A percentile compares a stretch with the other conserved stretches of the same genome.
Evolutionary conservation across 768 basidiomycete genomes (phyloP).

Genomic region (Lentinula sp.): DNA sequence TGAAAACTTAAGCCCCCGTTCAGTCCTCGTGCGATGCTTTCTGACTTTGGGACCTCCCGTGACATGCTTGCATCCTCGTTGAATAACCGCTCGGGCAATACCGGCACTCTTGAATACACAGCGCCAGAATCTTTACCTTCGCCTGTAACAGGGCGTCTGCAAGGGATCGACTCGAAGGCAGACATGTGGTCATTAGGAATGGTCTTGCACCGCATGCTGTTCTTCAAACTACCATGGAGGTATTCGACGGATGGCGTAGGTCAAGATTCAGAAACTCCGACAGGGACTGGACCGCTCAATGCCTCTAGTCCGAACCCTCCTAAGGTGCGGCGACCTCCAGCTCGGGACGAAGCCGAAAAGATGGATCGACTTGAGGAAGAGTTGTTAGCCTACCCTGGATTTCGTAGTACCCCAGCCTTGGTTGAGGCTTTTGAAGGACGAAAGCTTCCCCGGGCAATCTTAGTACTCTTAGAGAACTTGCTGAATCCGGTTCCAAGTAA

Average conservation of each 20-base stretch:
- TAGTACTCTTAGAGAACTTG: slow-evolving; percentile 69
- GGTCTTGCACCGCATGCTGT: slow-evolving; percentile 90
- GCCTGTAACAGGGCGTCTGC: slow-evolving; percentile 55
- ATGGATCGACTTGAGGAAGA: slow-evolving; percentile 67
- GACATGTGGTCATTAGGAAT: slow-evolving; percentile 99
- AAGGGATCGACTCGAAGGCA: slow-evolving; percentile 76
- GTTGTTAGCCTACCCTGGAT: slow-evolving; percentile 74
- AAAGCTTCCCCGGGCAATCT: slow-evolving; percentile 63
- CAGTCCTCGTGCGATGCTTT: slow-evolving; percentile 91
- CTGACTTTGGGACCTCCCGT: slow-evolving; percentile 92
- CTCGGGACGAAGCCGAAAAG: slow-evolving; percentile 48
- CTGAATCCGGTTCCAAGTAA: slow-evolving; percentile 51
- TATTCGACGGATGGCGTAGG: slow-evolving; percentile 60
- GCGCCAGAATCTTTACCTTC: slow-evolving; percentile 84
- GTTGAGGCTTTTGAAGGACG: slow-evolving; percentile 58
- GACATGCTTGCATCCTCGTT: slow-evolving; percentile 71
- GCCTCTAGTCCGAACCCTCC: not conserved
- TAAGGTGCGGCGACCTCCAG: slow-evolving; percentile 22
- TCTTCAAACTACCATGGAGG: slow-evolving; percentile 83
- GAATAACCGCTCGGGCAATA: slow-evolving; percentile 81
- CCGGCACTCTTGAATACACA: slow-evolving; percentile 86
- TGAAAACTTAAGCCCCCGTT: not conserved
- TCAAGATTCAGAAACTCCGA: slow-evolving; percentile 12
- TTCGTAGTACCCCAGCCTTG: slow-evolving; percentile 31
- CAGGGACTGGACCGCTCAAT: not conserved